Conservation (phyloP, 345 rosid species). For the Hypericum perforatum region DNA sequence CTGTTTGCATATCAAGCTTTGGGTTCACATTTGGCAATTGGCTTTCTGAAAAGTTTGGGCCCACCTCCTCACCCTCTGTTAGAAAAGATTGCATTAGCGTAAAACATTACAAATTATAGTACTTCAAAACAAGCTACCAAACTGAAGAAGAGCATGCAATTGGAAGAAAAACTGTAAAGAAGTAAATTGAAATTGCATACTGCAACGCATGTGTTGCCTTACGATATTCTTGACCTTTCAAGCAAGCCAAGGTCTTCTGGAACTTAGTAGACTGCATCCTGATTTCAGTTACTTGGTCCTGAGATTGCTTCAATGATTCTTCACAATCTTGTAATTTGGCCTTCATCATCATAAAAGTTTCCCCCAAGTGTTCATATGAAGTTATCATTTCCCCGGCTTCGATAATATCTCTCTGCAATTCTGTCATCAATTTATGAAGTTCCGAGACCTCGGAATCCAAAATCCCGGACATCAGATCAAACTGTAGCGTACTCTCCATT, state of each 20-base stretch:
- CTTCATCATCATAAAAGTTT: conserved; percentile 38
- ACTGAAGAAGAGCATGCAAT: no score
- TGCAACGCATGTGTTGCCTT: conserved; percentile 16
- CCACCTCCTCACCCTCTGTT: conserved; percentile 38
- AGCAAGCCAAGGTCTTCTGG: conserved; percentile 40
- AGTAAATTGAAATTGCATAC: no score
- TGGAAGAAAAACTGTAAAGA: no score
- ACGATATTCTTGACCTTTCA: conserved; percentile 38
- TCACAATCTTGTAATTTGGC: conserved; percentile 49
- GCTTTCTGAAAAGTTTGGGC: conserved; percentile 22
- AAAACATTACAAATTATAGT: background rate
- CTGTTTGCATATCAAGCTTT: conserved; percentile 66
- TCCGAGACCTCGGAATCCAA: conserved; percentile 58
- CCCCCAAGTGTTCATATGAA: conserved; percentile 38
- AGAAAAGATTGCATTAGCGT: conserved; percentile 18
- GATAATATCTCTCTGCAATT: conserved; percentile 28
- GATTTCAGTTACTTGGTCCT: conserved; percentile 55
- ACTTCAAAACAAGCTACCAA: no score
- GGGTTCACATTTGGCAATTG: conserved; percentile 28
- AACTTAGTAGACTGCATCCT: conserved; percentile 49
- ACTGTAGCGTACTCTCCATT: conserved; percentile 51
- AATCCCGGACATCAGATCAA: conserved; percentile 55
- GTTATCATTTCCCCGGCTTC: conserved; percentile 32
- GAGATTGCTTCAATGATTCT: conserved; percentile 40
- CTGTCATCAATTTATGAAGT: conserved; percentile 36